These are phyloP conservation scores for Acanthamoeba castellanii DNA, from an alignment of 208 protist species.

Conservation along the genomic window DNA sequence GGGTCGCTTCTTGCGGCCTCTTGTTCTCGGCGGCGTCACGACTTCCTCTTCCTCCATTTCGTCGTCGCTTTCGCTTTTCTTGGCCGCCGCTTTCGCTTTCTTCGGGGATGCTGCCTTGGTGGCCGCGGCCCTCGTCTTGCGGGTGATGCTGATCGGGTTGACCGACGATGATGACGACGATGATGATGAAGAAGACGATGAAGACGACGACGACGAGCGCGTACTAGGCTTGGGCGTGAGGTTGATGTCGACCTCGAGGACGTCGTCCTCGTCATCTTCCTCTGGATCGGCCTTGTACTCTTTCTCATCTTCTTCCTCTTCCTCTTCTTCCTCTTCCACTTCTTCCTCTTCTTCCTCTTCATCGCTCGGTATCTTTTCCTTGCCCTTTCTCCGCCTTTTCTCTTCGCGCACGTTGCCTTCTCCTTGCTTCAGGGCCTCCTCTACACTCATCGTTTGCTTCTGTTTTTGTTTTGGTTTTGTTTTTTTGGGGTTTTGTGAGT, in stretches of 20 bases:
- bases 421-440: background rate
- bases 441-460: background rate
- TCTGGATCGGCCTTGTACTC: background rate
- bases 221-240: too few relatives aligned
- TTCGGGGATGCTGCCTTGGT: background rate
- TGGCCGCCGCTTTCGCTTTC: background rate
- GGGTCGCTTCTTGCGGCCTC: background rate
- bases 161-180: too few relatives aligned
- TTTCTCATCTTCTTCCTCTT: background rate
- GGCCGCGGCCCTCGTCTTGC: background rate
- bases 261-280: background rate
- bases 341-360: background rate
- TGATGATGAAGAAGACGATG: too few relatives aligned
- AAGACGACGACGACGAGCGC: too few relatives aligned
- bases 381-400: background rate
- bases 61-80: background rate
- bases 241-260: too few relatives aligned
- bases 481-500: too few relatives aligned
- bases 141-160: too few relatives aligned
- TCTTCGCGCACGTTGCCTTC: background rate
- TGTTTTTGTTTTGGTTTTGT: background rate
- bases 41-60: background rate
- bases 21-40: too few relatives aligned
- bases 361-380: background rate
- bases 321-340: background rate